Conservation (phyloP, 352 stramenopile genomes). For the Phytophthora hibernalis region DNA sequence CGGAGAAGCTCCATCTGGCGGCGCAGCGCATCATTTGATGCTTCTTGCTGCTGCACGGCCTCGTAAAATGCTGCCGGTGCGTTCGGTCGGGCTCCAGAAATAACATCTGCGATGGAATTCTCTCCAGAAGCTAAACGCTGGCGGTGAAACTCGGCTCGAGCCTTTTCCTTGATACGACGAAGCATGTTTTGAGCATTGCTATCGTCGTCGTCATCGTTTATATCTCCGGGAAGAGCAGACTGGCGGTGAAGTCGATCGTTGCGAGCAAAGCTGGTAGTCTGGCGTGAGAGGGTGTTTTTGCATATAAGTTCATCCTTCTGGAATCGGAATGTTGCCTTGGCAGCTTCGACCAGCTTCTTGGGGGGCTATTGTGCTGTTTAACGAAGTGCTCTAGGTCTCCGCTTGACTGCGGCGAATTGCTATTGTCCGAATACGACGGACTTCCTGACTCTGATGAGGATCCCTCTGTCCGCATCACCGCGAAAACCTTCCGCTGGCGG, state of each 20-base stretch:
- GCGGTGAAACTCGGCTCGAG: slow-evolving; percentile 43
- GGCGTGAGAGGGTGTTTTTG: slow-evolving; percentile 5
- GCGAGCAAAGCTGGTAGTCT: slow-evolving; percentile 7
- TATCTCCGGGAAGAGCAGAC: neutral
- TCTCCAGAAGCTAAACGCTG: slow-evolving; percentile 16
- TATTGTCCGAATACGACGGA: slow-evolving; percentile 20
- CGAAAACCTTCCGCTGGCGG: slow-evolving; percentile 63
- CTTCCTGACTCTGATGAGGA: slow-evolving; percentile 5
- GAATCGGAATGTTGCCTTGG: slow-evolving; percentile 5
- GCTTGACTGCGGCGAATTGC: slow-evolving; percentile 10
- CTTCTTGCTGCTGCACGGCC: slow-evolving; percentile 60
- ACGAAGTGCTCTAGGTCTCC: slow-evolving; percentile 1
- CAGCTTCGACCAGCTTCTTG: slow-evolving; percentile 4
- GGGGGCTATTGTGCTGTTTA: neutral
- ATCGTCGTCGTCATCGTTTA: slow-evolving; percentile 32
- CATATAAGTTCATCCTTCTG: slow-evolving; percentile 6
- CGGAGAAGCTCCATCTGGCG: slow-evolving; percentile 77
- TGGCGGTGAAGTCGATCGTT: neutral
- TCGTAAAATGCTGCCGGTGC: slow-evolving; percentile 23
- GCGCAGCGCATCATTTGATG: slow-evolving; percentile 68
- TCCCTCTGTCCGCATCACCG: slow-evolving; percentile 49
- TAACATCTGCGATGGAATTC: slow-evolving; percentile 3
- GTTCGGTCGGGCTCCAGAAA: neutral
- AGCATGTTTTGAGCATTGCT: slow-evolving; percentile 37
- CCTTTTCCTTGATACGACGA: slow-evolving; percentile 48